Base-by-base conservation (phyloP, 2,329 filamentous ascomycete genomes). In the Macrophomina pseudophaseolina region DNA sequence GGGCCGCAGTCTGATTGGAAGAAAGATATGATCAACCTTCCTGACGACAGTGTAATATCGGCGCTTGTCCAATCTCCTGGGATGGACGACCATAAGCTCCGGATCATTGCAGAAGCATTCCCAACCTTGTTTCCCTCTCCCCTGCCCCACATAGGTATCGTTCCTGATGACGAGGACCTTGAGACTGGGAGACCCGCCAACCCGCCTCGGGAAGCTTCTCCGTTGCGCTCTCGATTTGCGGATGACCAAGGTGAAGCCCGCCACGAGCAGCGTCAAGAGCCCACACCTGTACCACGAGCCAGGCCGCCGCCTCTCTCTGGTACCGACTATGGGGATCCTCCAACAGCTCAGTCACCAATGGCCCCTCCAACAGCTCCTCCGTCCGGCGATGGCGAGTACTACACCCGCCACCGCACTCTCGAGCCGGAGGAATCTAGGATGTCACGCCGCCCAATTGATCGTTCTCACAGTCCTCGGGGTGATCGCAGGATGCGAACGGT, bases 11-110 rank as follows among this genome's bases (percentile, higher is more conserved):
- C 80, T 35, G 84, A 89, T 71, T 90, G 87, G 87, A 85, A 83
- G 67, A 81, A 80, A 66, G 83, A 88, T 67, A 88, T 90, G 86
- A 83, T 90, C 63, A 82, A 86, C 69, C 77, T 89, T 51, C 87
- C 87, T 1, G 83, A 85, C 69, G 76, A 80, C 35, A 77, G 80
- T 23, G 76, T 82, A 64, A 81, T 88, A 49, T 77, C 76, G 28
- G 80, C 81, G 30, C 75, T 88, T 30, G 78, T 84, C 18, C 79
- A 82, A 66, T 80, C 83, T 40, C 81, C 80, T 8, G 86, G 86
- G 12, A 87, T 88, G 82, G 83, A 87, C 71, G 82, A 85, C 48
- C 76, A 82, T 53, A 88, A 87, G 73, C 75, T 86, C 11, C 79
- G 78, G 42, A 76, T 86, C 48, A 80, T 87, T 67, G 80, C 80